phyloP scores from a whole-genome alignment of 2,329 filamentous ascomycete genomes.

The Colletotrichum sp. region DNA sequence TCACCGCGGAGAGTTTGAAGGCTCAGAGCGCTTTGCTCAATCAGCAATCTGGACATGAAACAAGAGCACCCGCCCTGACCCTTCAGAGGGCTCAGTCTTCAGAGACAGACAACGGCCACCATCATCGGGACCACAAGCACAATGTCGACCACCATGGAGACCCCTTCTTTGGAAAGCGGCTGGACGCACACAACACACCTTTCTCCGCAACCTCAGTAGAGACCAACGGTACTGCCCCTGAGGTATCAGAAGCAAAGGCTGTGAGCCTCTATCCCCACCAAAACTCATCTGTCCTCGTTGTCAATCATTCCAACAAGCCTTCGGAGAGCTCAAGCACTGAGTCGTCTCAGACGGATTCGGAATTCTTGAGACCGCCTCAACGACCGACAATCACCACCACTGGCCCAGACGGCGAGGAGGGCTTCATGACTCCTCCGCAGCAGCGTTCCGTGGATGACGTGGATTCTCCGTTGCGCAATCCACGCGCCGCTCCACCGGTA shows the following conservation, averaged over 20 bases:
- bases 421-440: slow-evolving; percentile 58
- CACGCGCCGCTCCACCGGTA: slow-evolving; percentile 58
- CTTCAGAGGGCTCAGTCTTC: slow-evolving; percentile 34
- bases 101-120: slow-evolving; percentile 37
- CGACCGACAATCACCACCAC: slow-evolving; percentile 43
- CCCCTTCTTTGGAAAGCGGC: slow-evolving; percentile 55
- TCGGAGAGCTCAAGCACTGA: slow-evolving; percentile 51
- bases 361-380: slow-evolving; percentile 26
- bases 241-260: slow-evolving; percentile 67
- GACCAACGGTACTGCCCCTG: slow-evolving; percentile 64
- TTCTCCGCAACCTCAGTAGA: slow-evolving; percentile 68
- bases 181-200: slow-evolving; percentile 63
- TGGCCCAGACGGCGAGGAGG: slow-evolving; percentile 41
- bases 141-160: slow-evolving; percentile 59
- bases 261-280: slow-evolving; percentile 69
- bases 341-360: slow-evolving; percentile 30
- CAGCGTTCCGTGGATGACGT: slow-evolving; percentile 55
- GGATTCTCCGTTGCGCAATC: slow-evolving; percentile 68
- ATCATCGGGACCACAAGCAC: slow-evolving; percentile 32
- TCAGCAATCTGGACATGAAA: slow-evolving; percentile 19
- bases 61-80: slow-evolving; percentile 32
- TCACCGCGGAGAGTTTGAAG: slow-evolving; percentile 63
- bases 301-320: slow-evolving; percentile 59
- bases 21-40: slow-evolving; percentile 51
- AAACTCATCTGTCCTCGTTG: slow-evolving; percentile 67